Base-by-base conservation (phyloP, 306 rosid species). In the Argentina anserina region DNA sequence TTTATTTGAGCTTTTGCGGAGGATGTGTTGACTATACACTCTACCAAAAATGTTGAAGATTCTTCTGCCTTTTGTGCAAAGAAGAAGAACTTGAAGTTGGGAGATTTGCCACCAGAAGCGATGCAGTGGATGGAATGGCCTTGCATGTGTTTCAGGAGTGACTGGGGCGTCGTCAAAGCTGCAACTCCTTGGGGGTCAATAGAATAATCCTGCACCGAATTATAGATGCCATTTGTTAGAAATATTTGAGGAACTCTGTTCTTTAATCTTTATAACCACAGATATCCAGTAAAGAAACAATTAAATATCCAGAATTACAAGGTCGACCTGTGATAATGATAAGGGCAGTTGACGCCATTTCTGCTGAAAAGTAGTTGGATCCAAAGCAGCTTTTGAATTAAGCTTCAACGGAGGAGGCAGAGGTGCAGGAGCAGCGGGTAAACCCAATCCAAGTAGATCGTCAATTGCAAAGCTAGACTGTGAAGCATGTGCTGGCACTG, bases 341-440 rank as follows among this genome's bases (percentile, higher is more conserved):
- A 95, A 40, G 25, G 99, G 93, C 47, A 95, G 84, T 81, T 91
- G 99, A 78, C 97, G 99, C 99, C 99, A 95, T 82, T 91, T 95
- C 75, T 91, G 99, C 90, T 95, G 99, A 82, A 95, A 95, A 49
- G 92, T 65, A 71, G 92, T 81, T 23, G 99, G 97, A 79, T 90
- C 99, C 81, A 91, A 75, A 53, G 56, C 79, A 79, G 99, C 96
- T 80, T 95, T 95, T 17, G 95, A 83, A 71, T 90, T 91, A 69
- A 95, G 97, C 81, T 71, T 87, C 89, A 95, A 80, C 14, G 86
- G 74, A 75, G 97, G 92, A 36, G 95, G 91, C 9, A 90, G 56
- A 50, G 88, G 72, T 43, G 86, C 84, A 43, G 89, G 68, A 62
- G 67, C 86, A 78, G 61, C 78, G 31, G 96, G 46, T 34, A 88